Conservation (phyloP, 2,329 filamentous ascomycete genomes). For the Phaeosphaeria sp. region DNA sequence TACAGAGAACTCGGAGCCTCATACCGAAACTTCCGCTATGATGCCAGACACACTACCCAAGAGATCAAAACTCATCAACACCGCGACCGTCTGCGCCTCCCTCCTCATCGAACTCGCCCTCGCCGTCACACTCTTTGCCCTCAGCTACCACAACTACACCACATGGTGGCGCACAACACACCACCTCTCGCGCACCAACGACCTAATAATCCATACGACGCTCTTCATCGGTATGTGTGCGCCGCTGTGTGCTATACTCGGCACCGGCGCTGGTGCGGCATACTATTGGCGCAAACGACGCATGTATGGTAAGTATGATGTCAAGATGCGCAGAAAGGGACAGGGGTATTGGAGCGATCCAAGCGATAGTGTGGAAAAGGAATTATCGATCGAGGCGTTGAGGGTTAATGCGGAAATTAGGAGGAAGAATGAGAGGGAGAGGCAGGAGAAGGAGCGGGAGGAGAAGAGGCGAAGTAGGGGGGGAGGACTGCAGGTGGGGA, state of each 20-base stretch:
- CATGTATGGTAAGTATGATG: slow-evolving; percentile 9
- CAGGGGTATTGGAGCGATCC: slow-evolving; percentile 13
- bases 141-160: background rate
- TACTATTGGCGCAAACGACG: slow-evolving; percentile 10
- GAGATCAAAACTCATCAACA: background rate
- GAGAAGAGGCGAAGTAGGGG: background rate
- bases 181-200: slow-evolving; percentile 1
- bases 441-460: background rate
- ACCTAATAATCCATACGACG: slow-evolving; percentile 2
- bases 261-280: background rate
- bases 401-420: background rate
- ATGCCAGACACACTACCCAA: background rate
- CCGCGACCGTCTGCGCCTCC: background rate
- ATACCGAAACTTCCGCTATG: background rate
- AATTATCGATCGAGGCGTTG: background rate
- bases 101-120: slow-evolving; percentile 5
- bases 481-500: background rate
- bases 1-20: background rate
- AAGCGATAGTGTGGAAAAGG: slow-evolving; percentile 1
- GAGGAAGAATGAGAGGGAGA: background rate
- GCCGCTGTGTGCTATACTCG: slow-evolving; percentile 4
- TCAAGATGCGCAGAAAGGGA: slow-evolving; percentile 1
- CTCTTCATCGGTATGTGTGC: slow-evolving; percentile 6
- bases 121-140: slow-evolving; percentile 6
- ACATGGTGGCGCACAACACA: background rate